Conservation (phyloP, 768 basidiomycete species). For the Mrakia frigida region DNA sequence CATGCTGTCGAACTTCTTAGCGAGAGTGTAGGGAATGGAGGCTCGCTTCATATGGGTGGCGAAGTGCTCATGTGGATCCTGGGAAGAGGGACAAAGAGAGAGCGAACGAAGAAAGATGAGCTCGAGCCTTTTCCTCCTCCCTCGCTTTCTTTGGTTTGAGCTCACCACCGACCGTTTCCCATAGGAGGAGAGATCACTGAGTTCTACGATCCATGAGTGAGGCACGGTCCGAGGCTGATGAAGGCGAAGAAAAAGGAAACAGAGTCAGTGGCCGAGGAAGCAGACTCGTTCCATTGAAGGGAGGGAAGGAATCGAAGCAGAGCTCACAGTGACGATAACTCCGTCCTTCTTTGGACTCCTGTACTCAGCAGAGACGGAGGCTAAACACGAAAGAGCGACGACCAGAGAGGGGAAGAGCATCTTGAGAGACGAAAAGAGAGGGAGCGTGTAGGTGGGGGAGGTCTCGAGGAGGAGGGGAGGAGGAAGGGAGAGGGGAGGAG, state of each 20-base stretch:
- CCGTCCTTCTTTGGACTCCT: neutral
- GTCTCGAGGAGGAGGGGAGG: too few relatives aligned
- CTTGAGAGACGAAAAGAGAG: neutral
- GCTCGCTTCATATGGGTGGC: slow-evolving; percentile 28
- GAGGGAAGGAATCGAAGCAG: neutral
- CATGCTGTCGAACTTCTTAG: slow-evolving; percentile 8
- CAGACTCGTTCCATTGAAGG: too few relatives aligned
- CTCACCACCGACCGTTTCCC: slow-evolving; percentile 1
- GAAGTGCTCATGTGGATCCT: slow-evolving; percentile 28
- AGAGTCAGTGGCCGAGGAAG: neutral
- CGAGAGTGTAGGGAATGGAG: slow-evolving; percentile 19
- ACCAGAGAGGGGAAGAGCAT: neutral
- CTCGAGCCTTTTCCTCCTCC: neutral
- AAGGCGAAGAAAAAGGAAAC: neutral
- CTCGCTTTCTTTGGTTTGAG: neutral
- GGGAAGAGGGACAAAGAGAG: neutral
- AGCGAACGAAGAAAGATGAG: neutral
- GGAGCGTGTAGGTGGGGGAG: too few relatives aligned
- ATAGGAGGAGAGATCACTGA: neutral
- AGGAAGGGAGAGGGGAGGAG: too few relatives aligned
- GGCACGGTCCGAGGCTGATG: neutral
- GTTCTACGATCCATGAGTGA: slow-evolving; percentile 18
- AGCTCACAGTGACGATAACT: neutral
- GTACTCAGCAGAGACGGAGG: neutral
- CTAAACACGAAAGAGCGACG: neutral